phyloP scores from a whole-genome alignment of 352 stramenopile genomes.

The Phytophthora multivora region DNA sequence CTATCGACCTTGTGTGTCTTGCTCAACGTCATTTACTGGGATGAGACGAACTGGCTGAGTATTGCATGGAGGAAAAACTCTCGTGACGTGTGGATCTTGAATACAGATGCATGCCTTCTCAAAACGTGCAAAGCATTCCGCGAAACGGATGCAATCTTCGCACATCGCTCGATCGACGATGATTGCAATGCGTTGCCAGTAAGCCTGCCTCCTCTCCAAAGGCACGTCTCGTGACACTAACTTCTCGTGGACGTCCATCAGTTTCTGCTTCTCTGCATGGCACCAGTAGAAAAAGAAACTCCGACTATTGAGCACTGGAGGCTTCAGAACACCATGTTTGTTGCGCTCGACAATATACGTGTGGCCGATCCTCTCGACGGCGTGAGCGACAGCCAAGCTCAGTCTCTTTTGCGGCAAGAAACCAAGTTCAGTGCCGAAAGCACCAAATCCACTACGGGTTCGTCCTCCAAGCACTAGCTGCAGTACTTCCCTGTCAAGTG shows the following conservation, averaged over 20 bases:
- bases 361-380: slow-evolving; percentile 64
- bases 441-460: slow-evolving; percentile 76
- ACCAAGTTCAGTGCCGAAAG: slow-evolving; percentile 59
- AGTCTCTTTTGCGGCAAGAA: slow-evolving; percentile 72
- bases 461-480: slow-evolving; percentile 39
- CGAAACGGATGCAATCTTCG: slow-evolving; percentile 74
- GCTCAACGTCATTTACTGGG: not conserved
- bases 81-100: slow-evolving; percentile 48
- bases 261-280: slow-evolving; percentile 87
- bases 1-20: not conserved
- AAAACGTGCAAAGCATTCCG: slow-evolving; percentile 40
- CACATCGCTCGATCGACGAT: slow-evolving; percentile 81
- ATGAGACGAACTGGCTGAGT: not conserved
- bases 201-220: slow-evolving; percentile 10
- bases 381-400: slow-evolving; percentile 61
- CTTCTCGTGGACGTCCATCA: slow-evolving; percentile 77
- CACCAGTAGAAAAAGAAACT: slow-evolving; percentile 90
- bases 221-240: slow-evolving; percentile 23
- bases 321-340: slow-evolving; percentile 43
- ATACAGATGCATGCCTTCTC: slow-evolving; percentile 52
- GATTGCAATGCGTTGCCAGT: slow-evolving; percentile 62
- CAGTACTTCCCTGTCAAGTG: slow-evolving; percentile 33
- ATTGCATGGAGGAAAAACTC: slow-evolving; percentile 47
- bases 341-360: slow-evolving; percentile 70
- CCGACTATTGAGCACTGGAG: slow-evolving; percentile 72